Percentiles rank a stretch among this genome's conserved stretches.
These are phyloP conservation scores for Suillus subluteus DNA, from an alignment of 768 basidiomycete species.

Conservation along the genomic window DNA sequence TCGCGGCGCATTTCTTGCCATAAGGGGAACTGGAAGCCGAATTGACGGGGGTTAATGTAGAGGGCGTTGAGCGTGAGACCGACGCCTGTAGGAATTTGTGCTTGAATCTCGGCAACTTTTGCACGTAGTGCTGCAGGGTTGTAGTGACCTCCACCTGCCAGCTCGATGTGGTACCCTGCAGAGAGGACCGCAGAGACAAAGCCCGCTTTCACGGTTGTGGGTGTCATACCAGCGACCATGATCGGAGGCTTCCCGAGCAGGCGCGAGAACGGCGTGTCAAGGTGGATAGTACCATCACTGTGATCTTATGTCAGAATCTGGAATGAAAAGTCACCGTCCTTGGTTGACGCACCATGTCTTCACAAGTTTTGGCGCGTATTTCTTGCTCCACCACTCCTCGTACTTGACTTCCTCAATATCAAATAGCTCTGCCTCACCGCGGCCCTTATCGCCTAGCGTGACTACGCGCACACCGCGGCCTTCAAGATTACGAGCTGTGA, in stretches of 20 bases:
- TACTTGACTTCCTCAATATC: slow-evolving; percentile 62
- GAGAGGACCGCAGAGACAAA: slow-evolving; percentile 92
- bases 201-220: slow-evolving; percentile 92
- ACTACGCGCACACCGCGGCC: slow-evolving; percentile 92
- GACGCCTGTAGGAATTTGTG: slow-evolving; percentile 81
- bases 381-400: slow-evolving; percentile 92
- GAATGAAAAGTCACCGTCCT: slow-evolving; percentile 11
- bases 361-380: slow-evolving; percentile 81
- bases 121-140: slow-evolving; percentile 84
- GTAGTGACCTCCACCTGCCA: slow-evolving; percentile 98
- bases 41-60: slow-evolving; percentile 98
- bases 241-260: slow-evolving; percentile 95
- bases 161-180: slow-evolving; percentile 95
- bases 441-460: slow-evolving; percentile 88
- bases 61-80: slow-evolving; percentile 94
- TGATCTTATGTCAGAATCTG: slow-evolving; percentile 10
- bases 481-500: slow-evolving; percentile 89
- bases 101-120: slow-evolving; percentile 93
- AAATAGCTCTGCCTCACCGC: slow-evolving; percentile 87
- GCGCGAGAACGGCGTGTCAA: slow-evolving; percentile 97
- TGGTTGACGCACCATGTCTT: slow-evolving; percentile 74
- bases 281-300: slow-evolving; percentile 88
- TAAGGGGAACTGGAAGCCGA: slow-evolving; percentile 94
- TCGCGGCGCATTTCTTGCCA: slow-evolving; percentile 98
- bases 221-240: slow-evolving; percentile 99